Conservation (phyloP, 2,329 filamentous ascomycete species). For the Scedosporium aurantiacum region DNA sequence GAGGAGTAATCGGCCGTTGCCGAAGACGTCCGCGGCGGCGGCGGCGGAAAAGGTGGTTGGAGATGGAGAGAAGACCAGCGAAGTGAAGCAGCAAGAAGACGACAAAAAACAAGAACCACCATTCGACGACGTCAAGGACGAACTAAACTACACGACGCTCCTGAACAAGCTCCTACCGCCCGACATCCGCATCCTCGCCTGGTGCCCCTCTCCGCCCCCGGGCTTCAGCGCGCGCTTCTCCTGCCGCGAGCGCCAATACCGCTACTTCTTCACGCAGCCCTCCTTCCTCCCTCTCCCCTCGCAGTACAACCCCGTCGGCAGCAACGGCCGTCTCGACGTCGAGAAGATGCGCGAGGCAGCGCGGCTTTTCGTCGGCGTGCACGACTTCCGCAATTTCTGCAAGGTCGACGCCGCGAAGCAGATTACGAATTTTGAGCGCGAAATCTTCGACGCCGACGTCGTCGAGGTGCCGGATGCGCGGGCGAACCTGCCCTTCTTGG, state of each 20-base stretch:
- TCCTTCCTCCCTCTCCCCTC: constrained; percentile 56
- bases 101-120: constrained; percentile 19
- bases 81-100: constrained; percentile 8
- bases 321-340: constrained; percentile 69
- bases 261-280: constrained; percentile 96
- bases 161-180: constrained; percentile 80
- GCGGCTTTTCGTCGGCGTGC: constrained; percentile 64
- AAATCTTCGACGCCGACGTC: constrained; percentile 72
- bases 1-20: constrained; percentile 62
- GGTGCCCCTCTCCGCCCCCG: constrained; percentile 72
- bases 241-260: constrained; percentile 81
- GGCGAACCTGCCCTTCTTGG: constrained; percentile 46
- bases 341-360: constrained; percentile 77
- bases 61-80: constrained; percentile 15
- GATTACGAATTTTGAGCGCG: constrained; percentile 69
- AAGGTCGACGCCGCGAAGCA: constrained; percentile 87
- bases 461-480: constrained; percentile 50
- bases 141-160: constrained; percentile 71
- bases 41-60: constrained; percentile 9
- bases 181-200: constrained; percentile 84
- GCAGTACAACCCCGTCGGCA: constrained; percentile 12
- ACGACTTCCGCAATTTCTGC: constrained; percentile 97
- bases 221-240: constrained; percentile 87
- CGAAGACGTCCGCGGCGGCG: constrained; percentile 12
- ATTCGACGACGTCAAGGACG: constrained; percentile 63